phyloP scores from a whole-genome alignment of 78 protist genomes.

The Dictyostelium citrinum region DNA sequence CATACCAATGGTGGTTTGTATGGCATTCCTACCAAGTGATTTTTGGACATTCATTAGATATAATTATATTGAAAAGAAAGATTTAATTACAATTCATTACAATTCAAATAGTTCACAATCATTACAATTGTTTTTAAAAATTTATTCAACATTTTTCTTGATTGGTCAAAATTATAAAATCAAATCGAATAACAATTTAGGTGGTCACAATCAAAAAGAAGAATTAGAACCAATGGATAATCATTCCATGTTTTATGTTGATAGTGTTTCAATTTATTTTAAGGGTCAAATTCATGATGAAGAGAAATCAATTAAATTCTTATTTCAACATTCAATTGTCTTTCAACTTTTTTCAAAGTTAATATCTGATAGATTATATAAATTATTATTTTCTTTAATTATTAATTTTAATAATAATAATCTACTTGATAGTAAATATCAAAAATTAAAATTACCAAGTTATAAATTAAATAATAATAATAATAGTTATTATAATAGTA shows the following conservation, averaged over 20 bases:
- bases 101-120: not conserved
- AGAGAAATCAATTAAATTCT: constrained; percentile 5
- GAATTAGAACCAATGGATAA: not conserved
- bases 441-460: not conserved
- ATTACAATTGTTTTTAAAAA: not conserved
- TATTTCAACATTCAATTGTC: constrained; percentile 1
- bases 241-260: not conserved
- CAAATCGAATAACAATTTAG: not conserved
- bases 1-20: constrained; percentile 28
- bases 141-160: not conserved
- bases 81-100: not conserved
- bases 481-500: not conserved
- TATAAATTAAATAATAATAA: not conserved
- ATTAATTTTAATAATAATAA: not conserved
- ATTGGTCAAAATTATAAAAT: not conserved
- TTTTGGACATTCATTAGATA: constrained; percentile 13
- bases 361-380: not conserved
- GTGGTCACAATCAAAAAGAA: not conserved
- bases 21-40: constrained; percentile 6
- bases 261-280: not conserved
- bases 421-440: not conserved
- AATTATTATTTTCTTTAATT: not conserved
- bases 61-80: not conserved
- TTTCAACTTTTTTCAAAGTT: not conserved
- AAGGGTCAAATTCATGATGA: constrained; percentile 17